These are phyloP conservation scores for Hypoxylon sp. DNA, from an alignment of 2,329 filamentous ascomycete species.

Conservation along the genomic window DNA sequence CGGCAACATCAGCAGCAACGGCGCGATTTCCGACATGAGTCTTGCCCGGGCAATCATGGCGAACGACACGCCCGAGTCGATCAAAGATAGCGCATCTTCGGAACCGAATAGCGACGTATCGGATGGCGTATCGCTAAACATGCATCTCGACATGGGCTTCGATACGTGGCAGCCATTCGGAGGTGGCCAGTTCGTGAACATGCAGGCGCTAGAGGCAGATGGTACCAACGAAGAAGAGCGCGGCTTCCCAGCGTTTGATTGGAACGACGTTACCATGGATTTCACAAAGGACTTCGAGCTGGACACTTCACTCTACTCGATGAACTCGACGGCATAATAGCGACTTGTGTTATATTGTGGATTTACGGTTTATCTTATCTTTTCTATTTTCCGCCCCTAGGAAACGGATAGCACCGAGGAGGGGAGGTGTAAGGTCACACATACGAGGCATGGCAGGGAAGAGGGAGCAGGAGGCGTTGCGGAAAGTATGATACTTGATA, in stretches of 20 bases:
- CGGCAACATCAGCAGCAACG: slow-evolving; percentile 52
- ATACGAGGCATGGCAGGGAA: slow-evolving; percentile 4
- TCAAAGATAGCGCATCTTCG: slow-evolving; percentile 66
- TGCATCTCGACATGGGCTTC: slow-evolving; percentile 49
- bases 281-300: slow-evolving; percentile 63
- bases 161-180: slow-evolving; percentile 63
- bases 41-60: slow-evolving; percentile 65
- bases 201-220: slow-evolving; percentile 50
- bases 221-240: slow-evolving; percentile 41
- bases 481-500: too few relatives aligned
- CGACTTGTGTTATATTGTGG: too few relatives aligned
- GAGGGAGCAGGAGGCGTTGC: slow-evolving; percentile 19
- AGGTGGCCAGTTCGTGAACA: slow-evolving; percentile 53
- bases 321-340: slow-evolving; percentile 51
- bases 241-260: slow-evolving; percentile 43
- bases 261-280: slow-evolving; percentile 61
- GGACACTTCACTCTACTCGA: slow-evolving; percentile 56
- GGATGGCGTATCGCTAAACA: slow-evolving; percentile 62
- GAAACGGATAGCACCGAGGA: slow-evolving; percentile 11
- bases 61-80: slow-evolving; percentile 71
- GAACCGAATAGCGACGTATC: slow-evolving; percentile 70
- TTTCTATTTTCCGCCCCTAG: slow-evolving; percentile 4
- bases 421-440: background rate
- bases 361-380: too few relatives aligned
- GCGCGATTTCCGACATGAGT: slow-evolving; percentile 61